Percentiles rank a stretch among this genome's conserved stretches.
Conservation (phyloP, 2,329 filamentous ascomycete species). For the Aotearoamyces nothofagi region DNA sequence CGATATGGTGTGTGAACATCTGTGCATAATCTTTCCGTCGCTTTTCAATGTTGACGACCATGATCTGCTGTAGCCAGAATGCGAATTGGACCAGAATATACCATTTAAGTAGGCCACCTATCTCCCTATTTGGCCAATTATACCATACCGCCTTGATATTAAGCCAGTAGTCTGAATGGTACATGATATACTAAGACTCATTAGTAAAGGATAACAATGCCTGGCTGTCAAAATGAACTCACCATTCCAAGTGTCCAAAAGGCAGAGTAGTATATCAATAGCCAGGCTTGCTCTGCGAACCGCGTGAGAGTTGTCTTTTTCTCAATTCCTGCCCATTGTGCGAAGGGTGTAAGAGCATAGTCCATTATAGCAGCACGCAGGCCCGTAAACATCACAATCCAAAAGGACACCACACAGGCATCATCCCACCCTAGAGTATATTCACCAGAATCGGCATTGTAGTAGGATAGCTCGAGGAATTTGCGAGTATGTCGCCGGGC, state of each 20-base stretch:
- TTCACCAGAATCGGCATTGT: constrained; percentile 48
- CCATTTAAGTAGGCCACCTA: constrained; percentile 62
- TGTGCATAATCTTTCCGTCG: constrained; percentile 88
- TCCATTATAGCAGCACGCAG: constrained; percentile 77
- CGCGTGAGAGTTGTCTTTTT: constrained; percentile 64
- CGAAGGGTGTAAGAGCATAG: constrained; percentile 69
- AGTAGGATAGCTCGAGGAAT: constrained; percentile 80
- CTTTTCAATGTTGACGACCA: constrained; percentile 91
- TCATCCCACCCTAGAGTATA: constrained; percentile 75
- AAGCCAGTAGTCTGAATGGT: constrained; percentile 62
- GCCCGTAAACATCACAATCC: constrained; percentile 74
- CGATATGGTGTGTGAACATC: constrained; percentile 89
- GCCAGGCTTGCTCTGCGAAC: constrained; percentile 91
- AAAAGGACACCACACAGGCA: constrained; percentile 59
- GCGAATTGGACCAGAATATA: constrained; percentile 85
- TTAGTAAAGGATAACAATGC: neutral
- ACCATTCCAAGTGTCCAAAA: constrained; percentile 82
- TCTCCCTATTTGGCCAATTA: constrained; percentile 66
- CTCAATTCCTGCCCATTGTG: constrained; percentile 54
- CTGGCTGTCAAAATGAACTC: constrained; percentile 24
- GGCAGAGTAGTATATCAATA: constrained; percentile 66
- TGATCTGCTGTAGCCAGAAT: constrained; percentile 88
- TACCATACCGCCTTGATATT: constrained; percentile 70
- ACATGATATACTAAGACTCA: constrained; percentile 58
- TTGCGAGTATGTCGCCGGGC: constrained; percentile 67